Evolutionary conservation across 805 yeast species (phyloP).

Genomic region (Lipomyces sp.): DNA sequence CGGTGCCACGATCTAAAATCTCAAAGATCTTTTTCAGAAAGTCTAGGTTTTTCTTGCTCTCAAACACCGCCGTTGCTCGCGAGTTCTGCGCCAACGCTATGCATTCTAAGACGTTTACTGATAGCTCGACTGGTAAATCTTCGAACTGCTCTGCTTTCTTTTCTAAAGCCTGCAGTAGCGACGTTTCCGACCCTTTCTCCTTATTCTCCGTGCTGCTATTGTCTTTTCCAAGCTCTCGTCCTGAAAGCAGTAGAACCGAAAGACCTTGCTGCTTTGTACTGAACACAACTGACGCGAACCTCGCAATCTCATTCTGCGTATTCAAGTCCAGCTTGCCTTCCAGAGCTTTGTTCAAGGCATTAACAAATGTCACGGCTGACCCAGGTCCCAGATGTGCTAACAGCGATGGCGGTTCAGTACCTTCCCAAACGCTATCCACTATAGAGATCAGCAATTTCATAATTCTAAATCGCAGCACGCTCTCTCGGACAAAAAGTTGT

Average conservation of each 20-base stretch:
- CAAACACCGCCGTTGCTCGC: constrained; percentile 68
- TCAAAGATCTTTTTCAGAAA: constrained; percentile 21
- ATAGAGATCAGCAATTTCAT: constrained; percentile 57
- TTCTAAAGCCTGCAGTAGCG: constrained; percentile 43
- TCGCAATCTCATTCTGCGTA: constrained; percentile 38
- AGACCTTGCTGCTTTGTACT: constrained; percentile 48
- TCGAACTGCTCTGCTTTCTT: constrained; percentile 31
- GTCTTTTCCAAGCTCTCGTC: constrained; percentile 41
- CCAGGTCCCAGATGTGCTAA: constrained; percentile 78
- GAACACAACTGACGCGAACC: constrained; percentile 42
- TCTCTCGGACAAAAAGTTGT: constrained; percentile 58
- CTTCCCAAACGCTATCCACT: constrained; percentile 50
- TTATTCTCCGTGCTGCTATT: constrained; percentile 15
- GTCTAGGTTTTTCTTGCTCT: constrained; percentile 39
- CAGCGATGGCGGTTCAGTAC: constrained; percentile 70
- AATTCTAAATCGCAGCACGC: constrained; percentile 55
- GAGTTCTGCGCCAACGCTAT: constrained; percentile 75
- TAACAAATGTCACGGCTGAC: constrained; percentile 62
- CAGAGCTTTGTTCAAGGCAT: constrained; percentile 65
- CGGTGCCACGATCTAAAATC: constrained; percentile 24
- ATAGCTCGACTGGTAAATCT: constrained; percentile 27
- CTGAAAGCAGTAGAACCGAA: constrained; percentile 45
- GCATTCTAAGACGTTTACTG: constrained; percentile 71
- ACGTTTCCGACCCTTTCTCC: constrained; percentile 13
- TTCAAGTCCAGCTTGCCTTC: constrained; percentile 49